Evolutionary conservation across 192 early-diverging fungal species (phyloP), one percentile per base, ranked within the genome.

Genomic region (Linnemannia zychae): DNA sequence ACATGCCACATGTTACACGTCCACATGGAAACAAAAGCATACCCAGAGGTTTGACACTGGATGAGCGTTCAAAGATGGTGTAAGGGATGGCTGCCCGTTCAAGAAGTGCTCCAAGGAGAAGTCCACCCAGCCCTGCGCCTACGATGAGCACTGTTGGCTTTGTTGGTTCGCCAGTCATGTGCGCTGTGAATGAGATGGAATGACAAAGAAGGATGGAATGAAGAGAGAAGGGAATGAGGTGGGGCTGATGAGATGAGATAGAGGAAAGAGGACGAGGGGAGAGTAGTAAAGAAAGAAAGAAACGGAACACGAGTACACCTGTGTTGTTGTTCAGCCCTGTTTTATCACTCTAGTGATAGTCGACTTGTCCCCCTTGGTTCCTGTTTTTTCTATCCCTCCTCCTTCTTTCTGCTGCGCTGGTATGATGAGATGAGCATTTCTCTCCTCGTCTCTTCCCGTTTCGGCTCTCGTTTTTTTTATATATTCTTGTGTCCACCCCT

Each of bases 141-240:
- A 63, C 57, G 28, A 63, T 63, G 57, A 63, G 57, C 12, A 63
- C 57, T 24, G 57, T 63, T n/a, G 57, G 57, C 28, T 63, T 63
- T 22, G 24, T 63, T 13, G 22, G 4, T 11, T 63, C 28, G 9
- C 40, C 40, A 44, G 57, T 15, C 57, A 63, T 63, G 28, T 9
- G 0, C 9, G 57, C 24, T 1, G 57, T 52, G 20, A 52, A 18
- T 4, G 57, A 28, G 13, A 13, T 31, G 28, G 28, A 63, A 28
- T n/a, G 24, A n/a, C n/a, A n/a, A n/a, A 63, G 22, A 3, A 24
- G 22, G 5, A 5, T 28, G 53, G 9, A n/a, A 28, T 63, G 57
- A 31, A 63, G 3, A 24, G 57, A 31, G 15, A 24, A 63, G 24
- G 28, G 28, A 63, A 63, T 63, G 57, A 63, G 31, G 31, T 44